These are phyloP conservation scores for Haematococcus sp. DNA, from an alignment of 139 green algal genomes.

Conservation along the genomic window DNA sequence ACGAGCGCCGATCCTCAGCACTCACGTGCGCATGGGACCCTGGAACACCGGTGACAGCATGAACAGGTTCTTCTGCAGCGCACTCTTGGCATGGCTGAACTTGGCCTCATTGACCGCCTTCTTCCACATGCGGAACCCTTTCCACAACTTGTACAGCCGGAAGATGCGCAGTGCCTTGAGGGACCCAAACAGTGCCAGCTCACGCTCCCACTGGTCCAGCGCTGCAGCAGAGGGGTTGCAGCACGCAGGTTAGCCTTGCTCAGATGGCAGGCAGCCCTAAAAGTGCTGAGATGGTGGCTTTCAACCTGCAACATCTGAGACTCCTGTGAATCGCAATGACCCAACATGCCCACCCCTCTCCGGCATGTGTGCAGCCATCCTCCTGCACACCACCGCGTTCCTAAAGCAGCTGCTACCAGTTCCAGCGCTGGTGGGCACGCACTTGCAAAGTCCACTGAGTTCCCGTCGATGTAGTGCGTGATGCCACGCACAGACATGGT, in stretches of 20 bases:
- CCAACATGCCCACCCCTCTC: too few species aligned
- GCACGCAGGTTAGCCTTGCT: background rate
- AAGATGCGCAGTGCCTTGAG: conserved; percentile 67
- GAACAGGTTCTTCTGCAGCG: conserved; percentile 72
- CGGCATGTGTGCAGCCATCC: too few species aligned
- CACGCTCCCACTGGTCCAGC: conserved; percentile 74
- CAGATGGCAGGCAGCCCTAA: background rate
- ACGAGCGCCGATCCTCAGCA: too few species aligned
- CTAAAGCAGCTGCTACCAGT: too few species aligned
- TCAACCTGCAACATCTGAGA: too few species aligned
- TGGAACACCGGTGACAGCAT: conserved; percentile 72
- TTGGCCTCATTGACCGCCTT: conserved; percentile 62
- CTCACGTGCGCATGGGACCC: conserved; percentile 14
- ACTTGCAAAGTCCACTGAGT: conserved; percentile 68
- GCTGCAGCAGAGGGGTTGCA: conserved; percentile 19
- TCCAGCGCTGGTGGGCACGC: background rate
- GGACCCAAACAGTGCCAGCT: conserved; percentile 67
- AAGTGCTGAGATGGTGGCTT: too few species aligned
- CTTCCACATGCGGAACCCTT: conserved; percentile 68
- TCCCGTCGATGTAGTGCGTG: conserved; percentile 64
- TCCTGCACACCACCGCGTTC: too few species aligned
- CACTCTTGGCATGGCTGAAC: conserved; percentile 40
- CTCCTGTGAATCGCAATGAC: too few species aligned
- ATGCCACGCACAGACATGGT: conserved; percentile 74
- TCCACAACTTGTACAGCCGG: conserved; percentile 75